Evolutionary conservation across 2,329 filamentous ascomycete species (phyloP).

Genomic region (Nemania diffusa): DNA sequence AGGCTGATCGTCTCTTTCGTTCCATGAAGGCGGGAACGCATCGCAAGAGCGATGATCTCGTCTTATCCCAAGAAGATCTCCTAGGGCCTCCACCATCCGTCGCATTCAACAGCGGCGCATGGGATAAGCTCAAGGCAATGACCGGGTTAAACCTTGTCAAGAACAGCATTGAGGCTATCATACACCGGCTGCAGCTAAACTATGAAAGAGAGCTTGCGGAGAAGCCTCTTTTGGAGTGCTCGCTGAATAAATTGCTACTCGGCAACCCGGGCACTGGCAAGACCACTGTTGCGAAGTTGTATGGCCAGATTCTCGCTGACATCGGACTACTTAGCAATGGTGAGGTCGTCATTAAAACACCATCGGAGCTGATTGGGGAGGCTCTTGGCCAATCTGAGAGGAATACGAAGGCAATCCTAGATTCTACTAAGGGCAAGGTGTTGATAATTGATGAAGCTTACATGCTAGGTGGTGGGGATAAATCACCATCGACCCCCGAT

Average conservation of each 20-base stretch:
- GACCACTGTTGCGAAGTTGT: conserved; percentile 78
- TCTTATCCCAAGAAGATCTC: background rate
- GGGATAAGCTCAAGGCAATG: background rate
- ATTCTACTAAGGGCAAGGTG: background rate
- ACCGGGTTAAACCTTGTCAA: background rate
- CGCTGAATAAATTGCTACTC: conserved; percentile 75
- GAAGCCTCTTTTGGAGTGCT: conserved; percentile 40
- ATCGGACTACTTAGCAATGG: conserved; percentile 74
- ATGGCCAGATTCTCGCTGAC: conserved; percentile 74
- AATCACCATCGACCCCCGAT: no score
- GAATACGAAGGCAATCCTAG: background rate
- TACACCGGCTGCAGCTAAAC: background rate
- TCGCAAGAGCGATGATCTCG: background rate
- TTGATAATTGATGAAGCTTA: conserved; percentile 13
- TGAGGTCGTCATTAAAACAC: conserved; percentile 53
- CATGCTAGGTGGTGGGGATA: no score
- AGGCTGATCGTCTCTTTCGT: no score
- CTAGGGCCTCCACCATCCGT: background rate
- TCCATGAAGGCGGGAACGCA: no score
- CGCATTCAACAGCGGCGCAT: background rate
- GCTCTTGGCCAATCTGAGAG: background rate
- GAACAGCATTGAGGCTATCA: background rate
- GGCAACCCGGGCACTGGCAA: conserved; percentile 81
- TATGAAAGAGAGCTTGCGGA: background rate
- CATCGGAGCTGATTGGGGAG: background rate